phyloP scores from a whole-genome alignment of 768 basidiomycete genomes.

The Wakefieldia striispora region DNA sequence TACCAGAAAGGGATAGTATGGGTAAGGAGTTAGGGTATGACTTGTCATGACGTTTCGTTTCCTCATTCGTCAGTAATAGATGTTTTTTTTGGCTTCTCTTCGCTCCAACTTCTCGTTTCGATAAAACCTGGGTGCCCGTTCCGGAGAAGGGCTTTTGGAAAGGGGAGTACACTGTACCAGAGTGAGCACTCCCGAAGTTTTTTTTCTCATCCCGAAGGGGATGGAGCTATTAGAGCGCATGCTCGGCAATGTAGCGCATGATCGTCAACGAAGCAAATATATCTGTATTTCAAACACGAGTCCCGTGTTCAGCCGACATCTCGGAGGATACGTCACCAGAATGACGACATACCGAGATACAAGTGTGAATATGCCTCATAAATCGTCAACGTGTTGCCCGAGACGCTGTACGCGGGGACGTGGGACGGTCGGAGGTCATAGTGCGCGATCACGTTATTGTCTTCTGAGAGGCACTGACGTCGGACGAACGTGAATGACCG shows the following conservation, averaged over 20 bases:
- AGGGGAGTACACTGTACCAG: neutral
- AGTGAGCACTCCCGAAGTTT: neutral
- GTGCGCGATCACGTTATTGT: slow-evolving; percentile 59
- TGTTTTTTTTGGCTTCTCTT: too few species aligned
- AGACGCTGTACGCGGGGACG: slow-evolving; percentile 55
- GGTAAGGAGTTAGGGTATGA: too few species aligned
- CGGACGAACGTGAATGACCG: neutral
- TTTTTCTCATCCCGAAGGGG: neutral
- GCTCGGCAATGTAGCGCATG: slow-evolving; percentile 60
- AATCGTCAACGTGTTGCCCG: slow-evolving; percentile 62
- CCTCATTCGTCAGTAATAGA: too few species aligned
- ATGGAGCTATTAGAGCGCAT: slow-evolving; percentile 35
- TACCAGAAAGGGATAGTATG: too few species aligned
- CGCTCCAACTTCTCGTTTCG: too few species aligned
- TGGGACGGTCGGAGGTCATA: slow-evolving; percentile 59
- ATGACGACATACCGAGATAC: slow-evolving; percentile 45
- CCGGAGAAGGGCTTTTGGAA: too few species aligned
- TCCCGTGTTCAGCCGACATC: slow-evolving; percentile 3
- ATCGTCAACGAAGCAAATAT: slow-evolving; percentile 57
- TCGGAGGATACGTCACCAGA: neutral
- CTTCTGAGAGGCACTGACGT: slow-evolving; percentile 52
- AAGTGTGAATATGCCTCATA: slow-evolving; percentile 54
- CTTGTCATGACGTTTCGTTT: too few species aligned
- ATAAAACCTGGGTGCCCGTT: too few species aligned
- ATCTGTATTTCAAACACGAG: slow-evolving; percentile 34